A percentile compares a stretch with the other conserved stretches of the same genome.
Evolutionary conservation across 2,329 filamentous ascomycete species (phyloP).

Genomic region (Sporothrix humicola): DNA sequence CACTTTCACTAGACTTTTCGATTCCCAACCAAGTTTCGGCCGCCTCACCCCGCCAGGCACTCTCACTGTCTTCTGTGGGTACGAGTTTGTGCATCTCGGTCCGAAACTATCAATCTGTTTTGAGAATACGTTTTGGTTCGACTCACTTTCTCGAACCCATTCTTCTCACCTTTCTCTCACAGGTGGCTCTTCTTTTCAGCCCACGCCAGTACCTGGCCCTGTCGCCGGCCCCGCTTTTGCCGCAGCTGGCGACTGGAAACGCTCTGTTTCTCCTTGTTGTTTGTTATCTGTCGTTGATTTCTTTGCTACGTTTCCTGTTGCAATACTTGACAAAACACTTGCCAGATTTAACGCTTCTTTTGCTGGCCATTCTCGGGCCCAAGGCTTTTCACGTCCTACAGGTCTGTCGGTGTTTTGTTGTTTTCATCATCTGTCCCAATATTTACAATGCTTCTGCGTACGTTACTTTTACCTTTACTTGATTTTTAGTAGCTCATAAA

Average conservation of each 20-base stretch:
- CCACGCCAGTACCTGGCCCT: no score
- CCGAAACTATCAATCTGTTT: background rate
- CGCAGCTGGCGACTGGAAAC: no score
- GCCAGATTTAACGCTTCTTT: background rate
- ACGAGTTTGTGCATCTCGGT: background rate
- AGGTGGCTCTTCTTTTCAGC: conserved; percentile 13
- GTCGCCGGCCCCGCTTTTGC: background rate
- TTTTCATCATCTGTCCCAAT: background rate
- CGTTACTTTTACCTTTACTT: background rate
- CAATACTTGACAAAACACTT: background rate
- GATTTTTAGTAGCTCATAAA: background rate
- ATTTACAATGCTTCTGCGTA: background rate
- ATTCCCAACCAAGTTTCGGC: no score
- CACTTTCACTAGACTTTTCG: no score
- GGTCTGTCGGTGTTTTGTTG: conserved; percentile 6
- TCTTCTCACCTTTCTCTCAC: conserved; percentile 27
- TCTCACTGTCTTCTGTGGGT: background rate
- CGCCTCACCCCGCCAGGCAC: background rate
- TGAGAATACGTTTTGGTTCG: background rate
- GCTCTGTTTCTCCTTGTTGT: background rate
- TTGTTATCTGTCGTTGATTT: background rate
- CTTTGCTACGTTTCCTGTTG: background rate
- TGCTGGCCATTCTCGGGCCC: background rate
- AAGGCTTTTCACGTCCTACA: background rate
- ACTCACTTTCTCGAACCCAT: background rate